Percentiles rank a stretch among this genome's conserved stretches.
Conservation (phyloP, 805 yeast species). For the Candida mattraensis region DNA sequence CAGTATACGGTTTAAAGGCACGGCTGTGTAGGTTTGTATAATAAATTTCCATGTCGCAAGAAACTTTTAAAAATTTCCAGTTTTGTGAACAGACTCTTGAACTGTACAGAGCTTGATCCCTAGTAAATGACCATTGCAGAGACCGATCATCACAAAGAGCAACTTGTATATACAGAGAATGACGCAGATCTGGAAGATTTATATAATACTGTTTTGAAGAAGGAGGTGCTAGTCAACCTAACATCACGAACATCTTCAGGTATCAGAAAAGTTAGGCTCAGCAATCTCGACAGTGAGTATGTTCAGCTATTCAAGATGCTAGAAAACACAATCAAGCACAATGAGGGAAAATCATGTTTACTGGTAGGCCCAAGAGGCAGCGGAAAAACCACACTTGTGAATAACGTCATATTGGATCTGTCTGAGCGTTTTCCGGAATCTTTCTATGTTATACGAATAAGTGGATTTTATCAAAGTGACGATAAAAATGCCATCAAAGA, state of each 20-base stretch:
- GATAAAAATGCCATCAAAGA: conserved; percentile 81
- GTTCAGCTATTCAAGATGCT: conserved; percentile 57
- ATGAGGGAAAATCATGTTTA: conserved; percentile 80
- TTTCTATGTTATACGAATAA: conserved; percentile 61
- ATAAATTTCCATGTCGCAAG: too few relatives aligned
- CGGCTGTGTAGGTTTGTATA: too few relatives aligned
- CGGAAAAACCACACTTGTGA: conserved; percentile 70
- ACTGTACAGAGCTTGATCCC: too few relatives aligned
- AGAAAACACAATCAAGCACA: conserved; percentile 60
- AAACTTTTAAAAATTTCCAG: too few relatives aligned
- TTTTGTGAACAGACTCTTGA: too few relatives aligned
- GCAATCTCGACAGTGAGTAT: conserved; percentile 40
- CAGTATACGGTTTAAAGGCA: too few relatives aligned
- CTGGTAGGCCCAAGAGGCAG: conserved; percentile 77
- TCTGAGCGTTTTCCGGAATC: conserved; percentile 42
- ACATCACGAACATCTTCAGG: conserved; percentile 22
- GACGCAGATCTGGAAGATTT: too few relatives aligned
- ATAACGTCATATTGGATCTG: conserved; percentile 53
- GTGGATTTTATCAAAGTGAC: conserved; percentile 71
- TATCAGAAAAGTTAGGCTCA: conserved; percentile 20
- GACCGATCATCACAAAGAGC: too few relatives aligned
- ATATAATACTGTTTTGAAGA: too few relatives aligned
- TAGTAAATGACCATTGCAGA: too few relatives aligned
- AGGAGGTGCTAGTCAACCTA: conserved; percentile 17
- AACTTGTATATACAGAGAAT: too few relatives aligned